Evolutionary conservation across 2,329 filamentous ascomycete genomes (phyloP).

Genomic region (Scedosporium aurantiacum): DNA sequence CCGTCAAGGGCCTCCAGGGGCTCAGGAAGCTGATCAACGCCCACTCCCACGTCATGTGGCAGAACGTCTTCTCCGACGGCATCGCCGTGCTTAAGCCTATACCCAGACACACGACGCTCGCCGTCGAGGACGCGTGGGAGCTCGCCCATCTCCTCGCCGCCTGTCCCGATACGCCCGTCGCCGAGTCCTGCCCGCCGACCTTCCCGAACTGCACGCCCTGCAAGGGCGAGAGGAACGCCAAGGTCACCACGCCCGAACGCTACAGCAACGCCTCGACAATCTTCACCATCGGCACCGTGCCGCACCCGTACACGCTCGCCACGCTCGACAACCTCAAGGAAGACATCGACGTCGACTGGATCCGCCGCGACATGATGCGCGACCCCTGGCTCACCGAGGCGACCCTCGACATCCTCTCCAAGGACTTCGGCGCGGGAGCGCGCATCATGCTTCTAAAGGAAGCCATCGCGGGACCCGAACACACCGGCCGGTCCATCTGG

Average conservation of each 20-base stretch:
- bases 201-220: slow-evolving; percentile 63
- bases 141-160: slow-evolving; percentile 65
- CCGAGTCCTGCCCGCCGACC: slow-evolving; percentile 77
- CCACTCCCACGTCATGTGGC: slow-evolving; percentile 79
- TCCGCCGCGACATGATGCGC: slow-evolving; percentile 52
- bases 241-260: slow-evolving; percentile 51
- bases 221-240: slow-evolving; percentile 50
- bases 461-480: slow-evolving; percentile 57
- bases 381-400: slow-evolving; percentile 68
- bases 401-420: slow-evolving; percentile 58
- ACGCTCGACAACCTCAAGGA: slow-evolving; percentile 53
- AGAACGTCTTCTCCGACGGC: slow-evolving; percentile 64
- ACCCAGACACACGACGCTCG: slow-evolving; percentile 59
- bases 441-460: slow-evolving; percentile 72
- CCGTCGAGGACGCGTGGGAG: slow-evolving; percentile 58
- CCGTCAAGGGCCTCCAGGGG: slow-evolving; percentile 48
- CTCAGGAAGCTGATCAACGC: slow-evolving; percentile 70
- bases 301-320: slow-evolving; percentile 79
- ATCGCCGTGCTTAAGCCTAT: slow-evolving; percentile 74
- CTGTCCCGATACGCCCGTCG: slow-evolving; percentile 64
- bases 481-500: slow-evolving; percentile 59
- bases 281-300: slow-evolving; percentile 79
- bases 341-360: slow-evolving; percentile 50
- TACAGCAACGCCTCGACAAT: slow-evolving; percentile 62
- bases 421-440: slow-evolving; percentile 43